A percentile compares a stretch with the other conserved stretches of the same genome.
Conservation (phyloP, 139 green algal genomes). For the Edaphochlamys debaryana region DNA sequence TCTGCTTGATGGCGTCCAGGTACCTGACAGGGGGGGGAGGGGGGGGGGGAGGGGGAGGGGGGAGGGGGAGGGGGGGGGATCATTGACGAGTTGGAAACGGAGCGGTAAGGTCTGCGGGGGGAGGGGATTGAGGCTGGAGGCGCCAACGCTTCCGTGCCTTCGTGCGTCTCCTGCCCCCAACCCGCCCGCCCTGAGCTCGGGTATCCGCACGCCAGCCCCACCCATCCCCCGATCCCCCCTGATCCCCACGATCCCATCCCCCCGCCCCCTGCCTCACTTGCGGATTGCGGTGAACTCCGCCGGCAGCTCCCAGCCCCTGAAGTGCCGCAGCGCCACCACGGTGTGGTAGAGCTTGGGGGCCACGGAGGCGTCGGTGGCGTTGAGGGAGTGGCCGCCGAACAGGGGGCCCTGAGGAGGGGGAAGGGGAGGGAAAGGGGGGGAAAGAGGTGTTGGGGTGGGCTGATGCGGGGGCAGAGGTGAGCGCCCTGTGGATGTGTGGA, state of each 20-base stretch:
- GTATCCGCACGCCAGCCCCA: too few species aligned
- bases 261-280: background rate
- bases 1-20: constrained; percentile 56
- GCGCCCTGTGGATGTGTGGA: background rate
- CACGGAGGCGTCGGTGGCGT: constrained; percentile 73
- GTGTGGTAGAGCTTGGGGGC: constrained; percentile 90
- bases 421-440: background rate
- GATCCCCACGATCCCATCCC: background rate
- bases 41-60: background rate
- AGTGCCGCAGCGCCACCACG: constrained; percentile 68
- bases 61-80: too few species aligned
- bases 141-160: too few species aligned
- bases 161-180: too few species aligned
- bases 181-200: too few species aligned
- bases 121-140: background rate
- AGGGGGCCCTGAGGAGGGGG: constrained; percentile 53
- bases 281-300: constrained; percentile 9
- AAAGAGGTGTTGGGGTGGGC: background rate
- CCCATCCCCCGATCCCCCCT: too few species aligned
- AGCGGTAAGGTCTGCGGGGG: too few species aligned
- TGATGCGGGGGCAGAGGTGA: background rate
- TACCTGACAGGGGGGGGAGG: constrained; percentile 55
- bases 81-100: too few species aligned
- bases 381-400: constrained; percentile 69
- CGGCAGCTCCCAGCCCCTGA: constrained; percentile 59